These are phyloP conservation scores for Fusarium protoensiforme DNA, from an alignment of 2,329 filamentous ascomycete species.

Conservation along the genomic window DNA sequence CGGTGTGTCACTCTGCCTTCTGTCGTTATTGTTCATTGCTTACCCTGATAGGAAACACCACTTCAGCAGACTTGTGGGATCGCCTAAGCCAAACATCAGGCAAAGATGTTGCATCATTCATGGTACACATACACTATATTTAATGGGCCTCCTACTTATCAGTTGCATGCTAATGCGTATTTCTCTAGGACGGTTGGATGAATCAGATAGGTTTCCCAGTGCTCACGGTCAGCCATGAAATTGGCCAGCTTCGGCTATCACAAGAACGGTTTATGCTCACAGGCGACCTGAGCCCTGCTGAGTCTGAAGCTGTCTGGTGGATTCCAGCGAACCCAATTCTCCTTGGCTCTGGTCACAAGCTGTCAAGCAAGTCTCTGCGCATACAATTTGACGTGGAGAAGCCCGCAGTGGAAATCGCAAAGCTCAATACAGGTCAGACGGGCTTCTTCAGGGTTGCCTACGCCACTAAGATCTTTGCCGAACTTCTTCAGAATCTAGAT, in stretches of 20 bases:
- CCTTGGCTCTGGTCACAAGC: not conserved
- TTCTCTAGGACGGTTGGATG: not conserved
- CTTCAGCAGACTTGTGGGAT: not conserved
- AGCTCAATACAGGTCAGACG: not conserved
- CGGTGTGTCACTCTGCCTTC: not conserved
- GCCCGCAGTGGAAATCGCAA: not conserved
- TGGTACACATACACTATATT: not conserved
- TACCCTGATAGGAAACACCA: not conserved
- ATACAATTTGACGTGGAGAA: not conserved
- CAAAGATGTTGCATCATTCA: not conserved
- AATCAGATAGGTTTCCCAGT: not conserved
- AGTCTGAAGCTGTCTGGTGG: not conserved
- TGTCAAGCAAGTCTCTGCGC: not conserved
- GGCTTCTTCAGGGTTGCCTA: not conserved
- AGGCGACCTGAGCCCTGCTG: not conserved
- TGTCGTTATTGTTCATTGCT: not conserved
- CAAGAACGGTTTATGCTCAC: not conserved
- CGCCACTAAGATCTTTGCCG: not conserved
- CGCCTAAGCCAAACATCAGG: not conserved
- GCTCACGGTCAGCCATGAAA: not conserved
- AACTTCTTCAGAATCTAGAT: not conserved
- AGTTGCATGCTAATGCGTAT: not conserved
- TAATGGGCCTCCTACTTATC: not conserved
- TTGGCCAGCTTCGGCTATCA: not conserved
- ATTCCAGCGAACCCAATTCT: not conserved